These are phyloP conservation scores for Rubroshorea leprosula DNA, from an alignment of 345 rosid species.

Conservation along the genomic window DNA sequence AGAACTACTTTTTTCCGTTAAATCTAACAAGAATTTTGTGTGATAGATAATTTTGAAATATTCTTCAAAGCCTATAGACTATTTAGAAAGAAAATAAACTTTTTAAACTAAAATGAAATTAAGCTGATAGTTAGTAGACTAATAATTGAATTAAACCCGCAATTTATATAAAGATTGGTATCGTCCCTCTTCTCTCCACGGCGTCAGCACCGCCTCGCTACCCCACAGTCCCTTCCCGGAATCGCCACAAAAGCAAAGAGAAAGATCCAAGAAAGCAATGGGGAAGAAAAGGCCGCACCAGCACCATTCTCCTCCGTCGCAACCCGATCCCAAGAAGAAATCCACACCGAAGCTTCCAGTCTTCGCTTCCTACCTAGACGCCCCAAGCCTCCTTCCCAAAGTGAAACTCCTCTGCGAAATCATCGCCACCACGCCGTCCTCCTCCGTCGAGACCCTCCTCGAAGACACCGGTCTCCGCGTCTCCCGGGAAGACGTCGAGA, in stretches of 20 bases:
- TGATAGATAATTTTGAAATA: no score
- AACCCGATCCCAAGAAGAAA: background rate
- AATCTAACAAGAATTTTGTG: no score
- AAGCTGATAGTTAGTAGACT: no score
- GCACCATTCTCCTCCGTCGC: constrained; percentile 9
- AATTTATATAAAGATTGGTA: no score
- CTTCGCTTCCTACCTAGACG: constrained; percentile 34
- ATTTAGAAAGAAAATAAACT: no score
- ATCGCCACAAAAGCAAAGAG: no score
- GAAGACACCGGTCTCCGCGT: constrained; percentile 37
- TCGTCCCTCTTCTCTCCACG: no score
- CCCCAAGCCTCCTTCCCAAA: constrained; percentile 33
- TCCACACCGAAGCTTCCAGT: constrained; percentile 17
- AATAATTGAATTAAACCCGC: no score
- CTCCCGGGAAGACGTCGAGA: constrained; percentile 39
- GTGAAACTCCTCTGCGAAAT: constrained; percentile 39
- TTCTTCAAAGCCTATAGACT: no score
- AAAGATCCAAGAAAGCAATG: constrained; percentile 1
- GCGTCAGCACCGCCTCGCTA: background rate
- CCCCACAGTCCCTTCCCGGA: background rate
- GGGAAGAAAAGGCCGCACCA: constrained; percentile 8
- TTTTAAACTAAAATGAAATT: no score
- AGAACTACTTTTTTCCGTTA: no score
- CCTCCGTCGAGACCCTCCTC: constrained; percentile 34
- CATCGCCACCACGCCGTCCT: constrained; percentile 42